Conservation (phyloP, 2,329 filamentous ascomycete genomes). For the Phoma sp. region DNA sequence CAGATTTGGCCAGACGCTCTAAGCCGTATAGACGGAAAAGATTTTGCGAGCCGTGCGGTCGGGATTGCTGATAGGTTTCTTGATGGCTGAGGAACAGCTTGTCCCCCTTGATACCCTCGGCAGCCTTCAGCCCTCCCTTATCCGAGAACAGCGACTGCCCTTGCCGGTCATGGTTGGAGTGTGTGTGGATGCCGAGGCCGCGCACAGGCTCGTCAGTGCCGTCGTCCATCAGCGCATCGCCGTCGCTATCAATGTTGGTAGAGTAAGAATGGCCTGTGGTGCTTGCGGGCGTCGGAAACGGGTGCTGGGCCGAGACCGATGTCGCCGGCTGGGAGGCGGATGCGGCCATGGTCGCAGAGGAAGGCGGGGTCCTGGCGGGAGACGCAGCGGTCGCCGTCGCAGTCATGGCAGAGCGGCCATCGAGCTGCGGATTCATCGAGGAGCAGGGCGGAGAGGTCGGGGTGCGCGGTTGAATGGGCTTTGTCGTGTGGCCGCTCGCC, state of each 20-base stretch:
- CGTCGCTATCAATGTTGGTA: conserved; percentile 48
- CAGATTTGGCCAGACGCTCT: conserved; percentile 61
- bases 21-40: conserved; percentile 65
- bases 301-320: conserved; percentile 38
- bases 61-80: conserved; percentile 51
- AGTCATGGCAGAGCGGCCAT: conserved; percentile 42
- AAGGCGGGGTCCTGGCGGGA: conserved; percentile 50
- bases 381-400: conserved; percentile 33
- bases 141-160: conserved; percentile 30
- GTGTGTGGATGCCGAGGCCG: conserved; percentile 46
- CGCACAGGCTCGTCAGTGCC: conserved; percentile 35
- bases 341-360: conserved; percentile 49
- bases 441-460: conserved; percentile 56
- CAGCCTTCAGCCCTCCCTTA: conserved; percentile 36
- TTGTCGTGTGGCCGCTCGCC: conserved; percentile 47
- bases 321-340: conserved; percentile 42
- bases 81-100: conserved; percentile 46
- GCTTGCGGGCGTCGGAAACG: conserved; percentile 49
- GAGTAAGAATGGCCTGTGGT: conserved; percentile 42
- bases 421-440: conserved; percentile 53
- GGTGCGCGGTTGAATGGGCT: conserved; percentile 54
- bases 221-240: conserved; percentile 52
- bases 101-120: conserved; percentile 37
- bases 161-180: conserved; percentile 56
- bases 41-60: conserved; percentile 64